phyloP scores from a whole-genome alignment of 2,329 filamentous ascomycete genomes.

The Talaromyces sp. region DNA sequence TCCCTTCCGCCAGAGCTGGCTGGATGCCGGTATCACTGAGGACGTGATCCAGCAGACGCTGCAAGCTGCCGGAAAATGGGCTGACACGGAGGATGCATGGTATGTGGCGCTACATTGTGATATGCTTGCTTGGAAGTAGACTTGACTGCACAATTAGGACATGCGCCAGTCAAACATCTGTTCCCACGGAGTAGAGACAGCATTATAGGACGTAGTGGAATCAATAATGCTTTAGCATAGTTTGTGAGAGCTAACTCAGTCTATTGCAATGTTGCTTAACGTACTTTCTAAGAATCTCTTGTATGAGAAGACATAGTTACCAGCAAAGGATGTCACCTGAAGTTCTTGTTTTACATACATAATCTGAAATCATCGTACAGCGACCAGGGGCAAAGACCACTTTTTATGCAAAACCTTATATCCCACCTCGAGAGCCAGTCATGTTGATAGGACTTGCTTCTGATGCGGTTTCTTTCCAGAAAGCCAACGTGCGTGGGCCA shows the following conservation, averaged over 20 bases:
- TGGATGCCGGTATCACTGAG: constrained; percentile 28
- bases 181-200: too few relatives aligned
- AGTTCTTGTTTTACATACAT: background rate
- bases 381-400: background rate
- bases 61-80: constrained; percentile 27
- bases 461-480: background rate
- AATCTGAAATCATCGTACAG: background rate
- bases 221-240: background rate
- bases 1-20: constrained; percentile 30
- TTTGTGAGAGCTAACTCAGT: background rate
- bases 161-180: too few relatives aligned
- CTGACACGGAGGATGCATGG: constrained; percentile 34
- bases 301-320: background rate
- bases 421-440: background rate
- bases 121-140: constrained; percentile 37
- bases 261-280: background rate
- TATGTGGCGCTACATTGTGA: constrained; percentile 30
- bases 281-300: background rate
- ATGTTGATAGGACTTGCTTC: background rate
- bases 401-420: background rate
- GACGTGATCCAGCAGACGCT: constrained; percentile 31
- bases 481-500: background rate
- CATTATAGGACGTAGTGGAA: background rate
- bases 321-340: background rate
- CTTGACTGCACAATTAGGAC: background rate